Conservation (phyloP, 2,329 filamentous ascomycete genomes). For the Zasmidium angulare region DNA sequence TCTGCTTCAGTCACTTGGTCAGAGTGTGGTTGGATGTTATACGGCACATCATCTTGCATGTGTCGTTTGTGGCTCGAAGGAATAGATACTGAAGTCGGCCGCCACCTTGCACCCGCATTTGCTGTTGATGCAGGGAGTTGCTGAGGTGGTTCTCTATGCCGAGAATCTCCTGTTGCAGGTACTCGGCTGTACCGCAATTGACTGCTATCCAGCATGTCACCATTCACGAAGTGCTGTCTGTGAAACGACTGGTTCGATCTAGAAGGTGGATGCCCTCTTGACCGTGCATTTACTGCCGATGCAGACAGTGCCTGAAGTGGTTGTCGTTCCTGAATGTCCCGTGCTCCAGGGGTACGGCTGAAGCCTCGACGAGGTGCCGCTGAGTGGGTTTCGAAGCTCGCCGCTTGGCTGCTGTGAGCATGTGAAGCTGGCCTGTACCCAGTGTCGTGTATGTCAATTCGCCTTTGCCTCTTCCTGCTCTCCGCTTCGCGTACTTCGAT, state of each 20-base stretch:
- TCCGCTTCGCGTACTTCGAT: background rate
- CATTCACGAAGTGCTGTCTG: too few relatives aligned
- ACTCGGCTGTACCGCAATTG: too few relatives aligned
- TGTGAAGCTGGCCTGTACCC: background rate
- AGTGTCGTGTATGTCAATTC: background rate
- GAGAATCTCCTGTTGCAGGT: slow-evolving; percentile 2
- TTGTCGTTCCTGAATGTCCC: background rate
- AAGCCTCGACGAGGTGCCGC: slow-evolving; percentile 10
- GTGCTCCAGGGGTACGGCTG: slow-evolving; percentile 5
- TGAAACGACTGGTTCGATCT: background rate
- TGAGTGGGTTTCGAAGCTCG: background rate
- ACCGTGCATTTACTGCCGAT: background rate
- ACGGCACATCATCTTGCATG: too few relatives aligned
- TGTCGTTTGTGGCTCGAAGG: background rate
- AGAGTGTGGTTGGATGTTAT: too few relatives aligned
- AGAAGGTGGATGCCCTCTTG: background rate
- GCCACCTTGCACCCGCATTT: background rate
- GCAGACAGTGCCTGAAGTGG: background rate
- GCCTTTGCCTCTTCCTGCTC: background rate
- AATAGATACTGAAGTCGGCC: background rate
- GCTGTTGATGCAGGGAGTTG: background rate
- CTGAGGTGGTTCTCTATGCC: background rate
- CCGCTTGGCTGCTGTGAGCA: background rate
- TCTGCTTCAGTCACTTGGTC: too few relatives aligned
- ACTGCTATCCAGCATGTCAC: too few relatives aligned